Percentiles rank a stretch among this genome's conserved stretches.
phyloP scores from a whole-genome alignment of 331 rosid species.

The Cydonia oblonga region DNA sequence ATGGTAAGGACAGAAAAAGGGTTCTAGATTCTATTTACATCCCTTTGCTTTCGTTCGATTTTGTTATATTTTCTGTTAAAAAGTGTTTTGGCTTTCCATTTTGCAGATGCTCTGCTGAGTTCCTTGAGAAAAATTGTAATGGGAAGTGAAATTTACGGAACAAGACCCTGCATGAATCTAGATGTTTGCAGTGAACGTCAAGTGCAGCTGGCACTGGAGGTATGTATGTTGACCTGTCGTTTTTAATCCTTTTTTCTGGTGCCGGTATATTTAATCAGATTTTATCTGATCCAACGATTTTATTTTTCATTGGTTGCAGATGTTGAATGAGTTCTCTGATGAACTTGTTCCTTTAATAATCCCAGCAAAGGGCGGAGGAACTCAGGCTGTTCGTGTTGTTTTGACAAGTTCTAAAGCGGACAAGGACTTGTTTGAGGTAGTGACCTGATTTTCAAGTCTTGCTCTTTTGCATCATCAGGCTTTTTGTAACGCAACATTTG shows the following conservation, averaged over 20 bases:
- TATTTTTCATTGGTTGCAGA: constrained; percentile 29
- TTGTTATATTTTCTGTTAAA: neutral
- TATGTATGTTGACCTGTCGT: constrained; percentile 29
- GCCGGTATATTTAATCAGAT: neutral
- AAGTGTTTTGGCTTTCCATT: neutral
- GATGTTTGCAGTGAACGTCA: constrained; percentile 84
- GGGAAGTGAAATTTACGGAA: constrained; percentile 45
- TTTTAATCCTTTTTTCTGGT: constrained; percentile 1
- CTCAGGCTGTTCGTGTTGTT: constrained; percentile 45
- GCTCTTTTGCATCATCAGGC: neutral
- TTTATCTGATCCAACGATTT: neutral
- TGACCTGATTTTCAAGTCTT: neutral
- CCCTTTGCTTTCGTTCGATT: neutral
- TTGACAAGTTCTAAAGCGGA: constrained; percentile 62
- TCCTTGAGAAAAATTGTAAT: constrained; percentile 49
- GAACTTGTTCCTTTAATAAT: constrained; percentile 54
- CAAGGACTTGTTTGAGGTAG: constrained; percentile 60
- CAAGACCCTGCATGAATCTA: constrained; percentile 59
- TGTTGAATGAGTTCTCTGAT: constrained; percentile 46
- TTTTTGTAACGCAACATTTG: constrained; percentile 2
- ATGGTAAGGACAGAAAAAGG: constrained; percentile 36
- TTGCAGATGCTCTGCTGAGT: constrained; percentile 52
- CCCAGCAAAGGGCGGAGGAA: constrained; percentile 45
- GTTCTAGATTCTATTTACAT: neutral
- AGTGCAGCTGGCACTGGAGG: constrained; percentile 67